Evolutionary conservation across 495 filamentous ascomycete genomes (phyloP).

Genomic region (Parathielavia appendiculata): DNA sequence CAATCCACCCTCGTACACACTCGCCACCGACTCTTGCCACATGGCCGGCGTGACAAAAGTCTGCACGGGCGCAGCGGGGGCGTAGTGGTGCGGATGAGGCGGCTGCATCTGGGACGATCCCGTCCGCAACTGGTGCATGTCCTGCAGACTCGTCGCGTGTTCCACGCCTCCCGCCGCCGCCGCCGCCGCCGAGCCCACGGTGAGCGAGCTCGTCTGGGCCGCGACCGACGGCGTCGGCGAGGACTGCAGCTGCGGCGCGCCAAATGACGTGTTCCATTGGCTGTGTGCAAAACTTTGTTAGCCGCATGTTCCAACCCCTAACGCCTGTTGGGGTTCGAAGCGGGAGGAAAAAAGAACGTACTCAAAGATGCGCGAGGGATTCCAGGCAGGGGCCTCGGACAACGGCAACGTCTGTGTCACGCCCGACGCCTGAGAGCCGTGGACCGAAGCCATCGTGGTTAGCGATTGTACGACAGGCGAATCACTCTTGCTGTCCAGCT

Average conservation of each 20-base stretch:
- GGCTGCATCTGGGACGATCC: slow-evolving; percentile 45
- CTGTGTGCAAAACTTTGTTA: slow-evolving; percentile 36
- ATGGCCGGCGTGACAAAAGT: slow-evolving; percentile 85
- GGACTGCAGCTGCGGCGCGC: slow-evolving; percentile 52
- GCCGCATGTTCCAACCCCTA: background rate
- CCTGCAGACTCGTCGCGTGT: slow-evolving; percentile 48
- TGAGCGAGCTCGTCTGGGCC: slow-evolving; percentile 41
- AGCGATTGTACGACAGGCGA: slow-evolving; percentile 73
- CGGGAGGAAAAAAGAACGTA: slow-evolving; percentile 46
- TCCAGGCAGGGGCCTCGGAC: slow-evolving; percentile 73
- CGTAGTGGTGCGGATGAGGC: slow-evolving; percentile 39
- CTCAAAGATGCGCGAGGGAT: slow-evolving; percentile 91
- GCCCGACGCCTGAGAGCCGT: slow-evolving; percentile 40
- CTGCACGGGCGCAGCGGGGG: slow-evolving; percentile 30
- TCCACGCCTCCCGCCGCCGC: slow-evolving; percentile 33
- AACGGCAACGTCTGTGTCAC: slow-evolving; percentile 52
- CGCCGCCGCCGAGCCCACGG: slow-evolving; percentile 26
- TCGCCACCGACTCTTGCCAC: slow-evolving; percentile 95
- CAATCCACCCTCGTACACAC: slow-evolving; percentile 72
- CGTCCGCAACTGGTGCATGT: slow-evolving; percentile 49
- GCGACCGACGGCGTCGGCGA: slow-evolving; percentile 34
- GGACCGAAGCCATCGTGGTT: slow-evolving; percentile 65
- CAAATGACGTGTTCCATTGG: slow-evolving; percentile 91
- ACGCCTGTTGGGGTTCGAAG: background rate
- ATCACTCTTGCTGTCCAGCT: slow-evolving; percentile 70